Evolutionary conservation across 805 yeast genomes (phyloP).

Genomic region (Henningerozyma blattae): DNA sequence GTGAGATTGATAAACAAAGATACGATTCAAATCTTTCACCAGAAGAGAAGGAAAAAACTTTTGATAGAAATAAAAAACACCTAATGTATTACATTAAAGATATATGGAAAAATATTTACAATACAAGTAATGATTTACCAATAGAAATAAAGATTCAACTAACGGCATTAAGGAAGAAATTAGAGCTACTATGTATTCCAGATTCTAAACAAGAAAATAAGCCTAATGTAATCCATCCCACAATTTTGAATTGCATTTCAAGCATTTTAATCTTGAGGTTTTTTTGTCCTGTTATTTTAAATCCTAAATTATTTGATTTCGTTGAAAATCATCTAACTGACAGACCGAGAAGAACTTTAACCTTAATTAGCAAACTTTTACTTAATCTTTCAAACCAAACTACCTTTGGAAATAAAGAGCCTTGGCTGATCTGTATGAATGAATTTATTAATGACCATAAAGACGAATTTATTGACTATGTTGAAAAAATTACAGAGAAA

Average conservation of each 20-base stretch:
- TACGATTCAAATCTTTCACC: slow-evolving; percentile 22
- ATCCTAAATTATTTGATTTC: slow-evolving; percentile 75
- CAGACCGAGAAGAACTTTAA: slow-evolving; percentile 61
- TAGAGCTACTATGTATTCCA: slow-evolving; percentile 45
- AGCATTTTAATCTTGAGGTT: slow-evolving; percentile 77
- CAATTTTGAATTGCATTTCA: slow-evolving; percentile 60
- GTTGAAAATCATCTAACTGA: slow-evolving; percentile 63
- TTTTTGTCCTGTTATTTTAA: slow-evolving; percentile 83
- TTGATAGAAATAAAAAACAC: slow-evolving; percentile 37
- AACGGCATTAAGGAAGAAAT: slow-evolving; percentile 46
- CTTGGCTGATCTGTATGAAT: slow-evolving; percentile 64
- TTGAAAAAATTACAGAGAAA: slow-evolving; percentile 59
- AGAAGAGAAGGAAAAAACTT: slow-evolving; percentile 26
- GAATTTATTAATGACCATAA: slow-evolving; percentile 46
- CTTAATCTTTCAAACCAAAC: slow-evolving; percentile 72
- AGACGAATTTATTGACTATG: slow-evolving; percentile 51
- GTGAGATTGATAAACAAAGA: slow-evolving; percentile 65
- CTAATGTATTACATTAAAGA: slow-evolving; percentile 40
- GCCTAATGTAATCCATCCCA: slow-evolving; percentile 26
- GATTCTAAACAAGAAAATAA: neutral
- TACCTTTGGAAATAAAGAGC: slow-evolving; percentile 71
- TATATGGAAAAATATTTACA: slow-evolving; percentile 55
- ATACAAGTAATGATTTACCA: slow-evolving; percentile 68
- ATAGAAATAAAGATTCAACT: slow-evolving; percentile 50
- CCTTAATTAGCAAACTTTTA: slow-evolving; percentile 67